A percentile compares a stretch with the other conserved stretches of the same genome.
Conservation (phyloP, 768 basidiomycete species). For the Tulasnella calospora region DNA sequence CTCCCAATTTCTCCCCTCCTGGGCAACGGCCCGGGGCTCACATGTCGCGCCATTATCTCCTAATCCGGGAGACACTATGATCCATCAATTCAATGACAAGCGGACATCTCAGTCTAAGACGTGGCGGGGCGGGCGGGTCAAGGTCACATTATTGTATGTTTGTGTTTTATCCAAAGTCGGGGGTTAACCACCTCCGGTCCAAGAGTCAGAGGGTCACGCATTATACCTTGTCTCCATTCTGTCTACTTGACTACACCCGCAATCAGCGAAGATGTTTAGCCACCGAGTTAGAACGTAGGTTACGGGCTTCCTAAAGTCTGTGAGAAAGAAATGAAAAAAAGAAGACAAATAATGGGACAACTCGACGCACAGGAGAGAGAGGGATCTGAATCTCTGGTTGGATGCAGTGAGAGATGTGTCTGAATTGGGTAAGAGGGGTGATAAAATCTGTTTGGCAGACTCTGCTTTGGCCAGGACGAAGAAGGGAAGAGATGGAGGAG, state of each 20-base stretch:
- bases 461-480: constrained; percentile 3
- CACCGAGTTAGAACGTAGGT: not conserved
- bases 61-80: not conserved
- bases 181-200: not conserved
- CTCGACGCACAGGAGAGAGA: not conserved
- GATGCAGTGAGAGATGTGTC: not conserved
- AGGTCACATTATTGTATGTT: not conserved
- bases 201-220: not conserved
- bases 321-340: not conserved
- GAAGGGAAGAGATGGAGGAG: not conserved
- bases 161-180: constrained; percentile 1
- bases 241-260: not conserved
- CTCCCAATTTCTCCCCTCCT: not conserved
- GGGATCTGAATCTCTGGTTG: constrained; percentile 6
- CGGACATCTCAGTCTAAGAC: not conserved
- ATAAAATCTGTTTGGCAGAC: constrained; percentile 6
- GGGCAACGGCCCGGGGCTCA: not conserved
- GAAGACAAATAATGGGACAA: not conserved
- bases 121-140: not conserved
- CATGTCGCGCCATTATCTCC: constrained; percentile 9
- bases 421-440: constrained; percentile 4
- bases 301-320: not conserved
- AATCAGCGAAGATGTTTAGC: not conserved
- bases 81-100: not conserved
- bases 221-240: not conserved